These are phyloP conservation scores for Cladobotryum protrusum DNA, from an alignment of 2,329 filamentous ascomycete species.

Conservation along the genomic window DNA sequence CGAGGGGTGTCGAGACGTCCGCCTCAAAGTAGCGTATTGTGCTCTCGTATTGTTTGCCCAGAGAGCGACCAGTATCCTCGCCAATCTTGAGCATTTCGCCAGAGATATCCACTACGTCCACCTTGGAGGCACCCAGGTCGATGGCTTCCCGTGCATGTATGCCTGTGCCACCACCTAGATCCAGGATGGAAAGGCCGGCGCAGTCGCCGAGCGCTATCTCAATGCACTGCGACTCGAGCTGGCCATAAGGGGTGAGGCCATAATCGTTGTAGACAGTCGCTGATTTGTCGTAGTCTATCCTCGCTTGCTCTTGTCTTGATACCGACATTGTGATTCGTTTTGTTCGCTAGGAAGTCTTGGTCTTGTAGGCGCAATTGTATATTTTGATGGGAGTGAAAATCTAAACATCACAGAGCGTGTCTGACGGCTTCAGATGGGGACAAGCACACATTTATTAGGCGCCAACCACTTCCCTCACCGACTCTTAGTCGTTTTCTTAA, in stretches of 20 bases:
- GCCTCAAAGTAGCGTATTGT: conserved; percentile 1
- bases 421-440: too few species aligned
- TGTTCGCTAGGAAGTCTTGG: too few species aligned
- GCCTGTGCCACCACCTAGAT: conserved; percentile 7
- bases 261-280: neutral
- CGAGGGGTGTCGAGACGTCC: neutral
- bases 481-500: too few species aligned
- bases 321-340: too few species aligned
- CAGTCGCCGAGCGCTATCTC: conserved; percentile 5
- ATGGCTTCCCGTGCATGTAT: conserved; percentile 6
- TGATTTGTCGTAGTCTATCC: neutral
- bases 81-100: conserved; percentile 2
- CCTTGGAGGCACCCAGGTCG: conserved; percentile 1
- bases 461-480: too few species aligned
- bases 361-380: too few species aligned
- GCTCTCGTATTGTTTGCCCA: neutral
- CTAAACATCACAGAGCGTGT: too few species aligned
- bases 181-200: conserved; percentile 1
- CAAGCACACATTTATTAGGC: too few species aligned
- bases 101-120: conserved; percentile 9
- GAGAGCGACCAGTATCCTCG: neutral
- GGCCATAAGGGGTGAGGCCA: neutral
- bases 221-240: conserved; percentile 4
- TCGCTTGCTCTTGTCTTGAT: neutral
- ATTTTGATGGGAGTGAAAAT: too few species aligned